These are phyloP conservation scores for Emericellopsis cladophorae DNA, from an alignment of 2,329 filamentous ascomycete genomes.

Conservation along the genomic window DNA sequence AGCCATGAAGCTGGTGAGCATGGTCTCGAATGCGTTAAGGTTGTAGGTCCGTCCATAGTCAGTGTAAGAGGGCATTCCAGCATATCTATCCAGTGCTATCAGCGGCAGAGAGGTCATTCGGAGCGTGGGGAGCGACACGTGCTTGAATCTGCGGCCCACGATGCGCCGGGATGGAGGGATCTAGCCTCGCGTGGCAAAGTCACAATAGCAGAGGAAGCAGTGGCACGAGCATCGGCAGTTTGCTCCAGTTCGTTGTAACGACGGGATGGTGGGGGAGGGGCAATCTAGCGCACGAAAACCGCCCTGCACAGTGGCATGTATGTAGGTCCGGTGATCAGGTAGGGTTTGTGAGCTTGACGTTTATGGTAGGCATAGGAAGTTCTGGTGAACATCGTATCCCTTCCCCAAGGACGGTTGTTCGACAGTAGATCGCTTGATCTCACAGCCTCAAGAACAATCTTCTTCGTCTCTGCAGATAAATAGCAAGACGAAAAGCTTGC, in stretches of 20 bases:
- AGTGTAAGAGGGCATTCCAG: no score
- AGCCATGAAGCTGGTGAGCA: background rate
- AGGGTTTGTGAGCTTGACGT: no score
- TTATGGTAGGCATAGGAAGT: no score
- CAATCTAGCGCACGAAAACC: slow-evolving; percentile 6
- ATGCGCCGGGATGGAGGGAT: slow-evolving; percentile 3
- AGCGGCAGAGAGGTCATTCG: background rate
- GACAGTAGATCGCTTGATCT: no score
- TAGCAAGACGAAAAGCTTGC: no score
- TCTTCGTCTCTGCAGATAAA: no score
- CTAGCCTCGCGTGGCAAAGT: background rate
- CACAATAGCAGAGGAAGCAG: slow-evolving; percentile 4
- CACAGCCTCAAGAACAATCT: no score
- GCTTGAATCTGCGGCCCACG: background rate
- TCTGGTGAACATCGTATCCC: no score
- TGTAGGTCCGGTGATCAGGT: no score
- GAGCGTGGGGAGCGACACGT: slow-evolving; percentile 1
- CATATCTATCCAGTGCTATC: background rate
- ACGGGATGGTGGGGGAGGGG: slow-evolving; percentile 12
- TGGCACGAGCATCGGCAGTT: slow-evolving; percentile 16
- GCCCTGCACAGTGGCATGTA: background rate
- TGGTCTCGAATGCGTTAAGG: background rate
- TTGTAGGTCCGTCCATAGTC: background rate
- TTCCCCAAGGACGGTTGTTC: no score
- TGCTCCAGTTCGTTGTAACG: slow-evolving; percentile 15